phyloP scores from a whole-genome alignment of 305 asterid species.

The Fraxinus dipetala region DNA sequence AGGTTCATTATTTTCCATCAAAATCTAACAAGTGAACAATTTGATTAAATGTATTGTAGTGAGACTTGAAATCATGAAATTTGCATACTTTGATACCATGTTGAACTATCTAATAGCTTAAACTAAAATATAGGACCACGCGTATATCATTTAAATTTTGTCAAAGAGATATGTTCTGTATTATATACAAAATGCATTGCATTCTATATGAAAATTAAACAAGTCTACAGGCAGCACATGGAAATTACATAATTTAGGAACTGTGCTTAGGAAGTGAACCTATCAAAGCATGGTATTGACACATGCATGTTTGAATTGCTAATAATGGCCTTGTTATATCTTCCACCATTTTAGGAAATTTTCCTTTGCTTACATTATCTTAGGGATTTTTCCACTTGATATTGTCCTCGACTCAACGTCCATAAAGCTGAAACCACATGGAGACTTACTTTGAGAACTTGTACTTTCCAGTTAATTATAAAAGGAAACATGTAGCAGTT shows the following conservation, averaged over 20 bases:
- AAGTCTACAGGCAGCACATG: neutral
- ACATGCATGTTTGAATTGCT: neutral
- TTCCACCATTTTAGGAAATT: neutral
- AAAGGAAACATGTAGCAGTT: neutral
- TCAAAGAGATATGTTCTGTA: neutral
- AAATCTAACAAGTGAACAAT: neutral
- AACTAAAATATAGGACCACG: neutral
- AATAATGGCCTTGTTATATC: neutral
- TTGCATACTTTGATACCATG: neutral
- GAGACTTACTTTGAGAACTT: neutral
- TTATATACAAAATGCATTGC: neutral
- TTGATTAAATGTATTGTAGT: neutral
- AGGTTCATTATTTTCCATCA: neutral
- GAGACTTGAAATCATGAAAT: neutral
- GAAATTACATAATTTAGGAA: neutral
- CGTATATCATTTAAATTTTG: neutral
- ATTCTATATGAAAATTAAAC: neutral
- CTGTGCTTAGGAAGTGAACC: neutral
- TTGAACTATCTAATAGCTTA: neutral
- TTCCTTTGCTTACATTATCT: neutral
- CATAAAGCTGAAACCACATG: neutral
- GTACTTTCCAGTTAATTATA: neutral
- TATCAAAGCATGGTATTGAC: neutral
- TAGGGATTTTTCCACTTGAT: neutral
- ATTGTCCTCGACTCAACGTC: neutral